Evolutionary conservation across 1,139 yeast species (phyloP).

Genomic region (Blastobotrys elegans): DNA sequence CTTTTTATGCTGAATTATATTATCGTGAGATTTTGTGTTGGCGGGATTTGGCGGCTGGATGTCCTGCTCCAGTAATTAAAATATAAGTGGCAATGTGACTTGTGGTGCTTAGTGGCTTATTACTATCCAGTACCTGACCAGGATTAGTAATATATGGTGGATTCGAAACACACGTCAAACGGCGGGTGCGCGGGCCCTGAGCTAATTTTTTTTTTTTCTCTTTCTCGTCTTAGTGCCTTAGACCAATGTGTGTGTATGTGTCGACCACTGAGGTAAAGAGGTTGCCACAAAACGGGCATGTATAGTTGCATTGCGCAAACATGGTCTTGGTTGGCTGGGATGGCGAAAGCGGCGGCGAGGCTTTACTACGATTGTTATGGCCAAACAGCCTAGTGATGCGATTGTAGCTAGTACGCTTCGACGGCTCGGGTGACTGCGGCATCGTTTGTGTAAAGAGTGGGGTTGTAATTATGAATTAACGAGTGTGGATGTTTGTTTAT

Average conservation of each 20-base stretch:
- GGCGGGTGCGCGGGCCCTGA: too few relatives aligned
- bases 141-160: too few relatives aligned
- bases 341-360: not conserved
- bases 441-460: not conserved
- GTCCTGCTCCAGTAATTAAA: not conserved
- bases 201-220: too few relatives aligned
- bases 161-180: too few relatives aligned
- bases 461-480: not conserved
- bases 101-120: too few relatives aligned
- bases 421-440: not conserved
- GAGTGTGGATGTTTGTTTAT: not conserved
- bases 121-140: too few relatives aligned
- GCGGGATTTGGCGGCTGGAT: not conserved
- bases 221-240: slow-evolving; percentile 11
- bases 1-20: not conserved
- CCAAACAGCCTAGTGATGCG: not conserved
- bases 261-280: slow-evolving; percentile 8
- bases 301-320: slow-evolving; percentile 8
- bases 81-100: not conserved
- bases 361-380: not conserved
- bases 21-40: not conserved
- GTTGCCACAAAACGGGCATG: slow-evolving; percentile 10
- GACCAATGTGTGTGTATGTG: slow-evolving; percentile 8
- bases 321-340: not conserved
- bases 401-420: not conserved